These are phyloP conservation scores for Marchantia polymorpha DNA, from an alignment of 225 moss, liverwort and hornwort genomes.

Conservation along the genomic window DNA sequence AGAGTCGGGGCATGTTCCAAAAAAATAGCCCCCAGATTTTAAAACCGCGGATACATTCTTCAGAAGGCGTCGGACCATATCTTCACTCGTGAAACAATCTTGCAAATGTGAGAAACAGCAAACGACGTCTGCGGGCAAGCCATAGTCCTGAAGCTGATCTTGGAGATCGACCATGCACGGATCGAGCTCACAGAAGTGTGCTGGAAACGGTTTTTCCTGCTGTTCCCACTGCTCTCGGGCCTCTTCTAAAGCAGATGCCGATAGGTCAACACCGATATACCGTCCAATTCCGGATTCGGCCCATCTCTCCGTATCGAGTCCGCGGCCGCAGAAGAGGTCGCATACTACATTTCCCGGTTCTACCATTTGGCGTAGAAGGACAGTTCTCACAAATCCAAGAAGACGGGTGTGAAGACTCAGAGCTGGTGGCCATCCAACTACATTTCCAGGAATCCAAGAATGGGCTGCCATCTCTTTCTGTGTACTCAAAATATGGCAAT, in stretches of 20 bases:
- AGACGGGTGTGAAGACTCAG: conserved; percentile 36
- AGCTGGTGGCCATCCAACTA: conserved; percentile 27
- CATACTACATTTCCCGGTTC: conserved; percentile 36
- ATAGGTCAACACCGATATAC: conserved; percentile 66
- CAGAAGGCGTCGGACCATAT: conserved; percentile 74
- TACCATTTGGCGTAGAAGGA: conserved; percentile 38
- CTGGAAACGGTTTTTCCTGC: conserved; percentile 60
- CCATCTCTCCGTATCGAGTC: conserved; percentile 45
- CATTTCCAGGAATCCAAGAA: conserved; percentile 34
- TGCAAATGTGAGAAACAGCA: conserved; percentile 87
- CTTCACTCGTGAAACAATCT: conserved; percentile 84
- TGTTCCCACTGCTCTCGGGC: conserved; percentile 92
- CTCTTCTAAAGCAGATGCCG: conserved; percentile 88
- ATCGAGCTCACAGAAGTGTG: conserved; percentile 83
- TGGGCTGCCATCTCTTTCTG: conserved; percentile 25
- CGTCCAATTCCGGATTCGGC: conserved; percentile 39
- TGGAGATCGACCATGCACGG: conserved; percentile 95
- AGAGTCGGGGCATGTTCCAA: conserved; percentile 93
- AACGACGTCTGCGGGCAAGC: conserved; percentile 69
- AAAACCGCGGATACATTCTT: conserved; percentile 78
- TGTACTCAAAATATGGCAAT: too few species aligned
- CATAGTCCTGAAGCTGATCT: conserved; percentile 62
- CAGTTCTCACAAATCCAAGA: conserved; percentile 42
- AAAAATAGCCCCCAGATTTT: conserved; percentile 92
- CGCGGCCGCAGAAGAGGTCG: conserved; percentile 53